A percentile compares a stretch with the other conserved stretches of the same genome.
Evolutionary conservation across 2,329 filamentous ascomycete genomes (phyloP).

Genomic region (Geosmithia morbida): DNA sequence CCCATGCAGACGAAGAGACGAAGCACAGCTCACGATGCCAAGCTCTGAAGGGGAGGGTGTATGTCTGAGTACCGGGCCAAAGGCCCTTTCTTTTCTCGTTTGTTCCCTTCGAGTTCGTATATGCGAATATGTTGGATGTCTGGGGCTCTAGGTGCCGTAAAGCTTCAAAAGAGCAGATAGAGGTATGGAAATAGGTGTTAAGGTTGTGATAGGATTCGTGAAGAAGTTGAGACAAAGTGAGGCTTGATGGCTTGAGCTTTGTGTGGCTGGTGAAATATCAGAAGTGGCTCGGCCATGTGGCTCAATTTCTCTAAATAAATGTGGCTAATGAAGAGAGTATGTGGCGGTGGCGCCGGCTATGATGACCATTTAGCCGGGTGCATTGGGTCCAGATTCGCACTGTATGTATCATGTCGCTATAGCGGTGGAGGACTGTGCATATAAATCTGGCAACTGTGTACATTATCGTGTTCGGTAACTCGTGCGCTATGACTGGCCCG

Average conservation of each 20-base stretch:
- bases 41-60: neutral
- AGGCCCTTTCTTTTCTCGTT: neutral
- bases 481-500: neutral
- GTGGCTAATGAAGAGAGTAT: neutral
- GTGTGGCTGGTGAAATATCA: neutral
- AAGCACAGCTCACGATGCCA: neutral
- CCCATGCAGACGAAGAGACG: neutral
- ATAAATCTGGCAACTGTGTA: neutral
- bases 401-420: neutral
- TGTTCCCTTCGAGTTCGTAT: neutral
- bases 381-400: neutral
- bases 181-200: neutral
- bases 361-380: neutral
- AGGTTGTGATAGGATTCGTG: neutral
- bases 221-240: neutral
- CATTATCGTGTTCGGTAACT: neutral
- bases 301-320: neutral
- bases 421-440: neutral
- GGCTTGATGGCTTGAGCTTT: neutral
- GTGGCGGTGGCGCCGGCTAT: neutral
- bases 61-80: neutral
- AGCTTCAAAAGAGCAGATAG: neutral
- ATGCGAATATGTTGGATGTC: neutral
- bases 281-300: neutral
- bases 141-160: neutral